Evolutionary conservation across 352 stramenopile genomes (phyloP).

Genomic region (Globisporangium echinulatum): DNA sequence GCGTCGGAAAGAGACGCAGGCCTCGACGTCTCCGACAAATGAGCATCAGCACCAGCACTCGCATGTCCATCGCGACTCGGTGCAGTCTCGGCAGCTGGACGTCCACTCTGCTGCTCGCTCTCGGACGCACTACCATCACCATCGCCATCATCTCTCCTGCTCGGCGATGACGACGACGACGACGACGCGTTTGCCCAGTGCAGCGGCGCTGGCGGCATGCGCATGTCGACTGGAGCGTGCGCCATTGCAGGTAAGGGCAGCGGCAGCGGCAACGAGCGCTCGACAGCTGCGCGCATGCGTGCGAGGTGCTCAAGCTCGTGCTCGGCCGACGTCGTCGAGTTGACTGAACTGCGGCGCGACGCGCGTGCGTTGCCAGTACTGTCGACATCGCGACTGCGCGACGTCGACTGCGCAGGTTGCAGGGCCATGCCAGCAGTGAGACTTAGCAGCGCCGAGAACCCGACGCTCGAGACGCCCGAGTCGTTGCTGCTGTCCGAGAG

Average conservation of each 20-base stretch:
- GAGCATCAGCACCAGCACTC: too few relatives aligned
- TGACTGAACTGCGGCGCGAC: slow-evolving; percentile 17
- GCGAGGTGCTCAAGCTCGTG: slow-evolving; percentile 38
- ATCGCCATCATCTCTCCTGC: background rate
- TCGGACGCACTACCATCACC: background rate
- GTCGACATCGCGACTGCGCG: background rate
- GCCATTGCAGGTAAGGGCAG: slow-evolving; percentile 31
- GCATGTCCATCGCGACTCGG: too few relatives aligned
- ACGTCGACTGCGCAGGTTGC: background rate
- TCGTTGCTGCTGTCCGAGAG: slow-evolving; percentile 16
- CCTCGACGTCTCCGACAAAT: too few relatives aligned
- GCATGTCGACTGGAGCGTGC: slow-evolving; percentile 30
- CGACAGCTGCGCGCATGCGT: slow-evolving; percentile 36
- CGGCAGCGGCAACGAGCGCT: slow-evolving; percentile 36
- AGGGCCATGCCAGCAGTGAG: slow-evolving; percentile 24
- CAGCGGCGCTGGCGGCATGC: slow-evolving; percentile 26
- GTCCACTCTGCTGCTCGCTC: too few relatives aligned
- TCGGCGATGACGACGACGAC: slow-evolving; percentile 18
- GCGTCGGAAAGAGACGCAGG: too few relatives aligned
- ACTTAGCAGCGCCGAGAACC: slow-evolving; percentile 37
- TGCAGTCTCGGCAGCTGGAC: too few relatives aligned
- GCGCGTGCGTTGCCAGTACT: background rate
- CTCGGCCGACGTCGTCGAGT: slow-evolving; percentile 41
- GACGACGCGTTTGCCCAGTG: slow-evolving; percentile 19
- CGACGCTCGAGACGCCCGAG: slow-evolving; percentile 40